Percentiles rank a stretch among this genome's conserved stretches.
Evolutionary conservation across 2,329 filamentous ascomycete genomes (phyloP).

Genomic region (Ophiostoma ulmi): DNA sequence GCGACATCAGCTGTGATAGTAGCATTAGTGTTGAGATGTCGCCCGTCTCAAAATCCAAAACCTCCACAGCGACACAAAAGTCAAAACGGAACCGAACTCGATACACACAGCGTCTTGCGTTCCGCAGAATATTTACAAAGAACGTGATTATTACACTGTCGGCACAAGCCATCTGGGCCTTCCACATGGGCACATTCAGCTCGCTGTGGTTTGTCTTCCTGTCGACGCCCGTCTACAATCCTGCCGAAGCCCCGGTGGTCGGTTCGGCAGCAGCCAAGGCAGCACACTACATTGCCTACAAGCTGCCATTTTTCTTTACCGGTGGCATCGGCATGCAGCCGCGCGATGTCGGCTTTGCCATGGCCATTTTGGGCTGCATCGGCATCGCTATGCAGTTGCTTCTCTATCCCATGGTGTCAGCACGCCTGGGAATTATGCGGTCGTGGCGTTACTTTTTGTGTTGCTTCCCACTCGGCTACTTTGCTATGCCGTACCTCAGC

Average conservation of each 20-base stretch:
- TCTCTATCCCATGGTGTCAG: slow-evolving; percentile 64
- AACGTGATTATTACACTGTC: slow-evolving; percentile 53
- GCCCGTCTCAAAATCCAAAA: neutral
- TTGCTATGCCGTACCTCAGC: slow-evolving; percentile 64
- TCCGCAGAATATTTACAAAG: slow-evolving; percentile 51
- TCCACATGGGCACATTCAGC: slow-evolving; percentile 72
- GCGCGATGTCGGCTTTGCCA: slow-evolving; percentile 67
- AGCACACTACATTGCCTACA: slow-evolving; percentile 32
- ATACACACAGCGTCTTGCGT: slow-evolving; percentile 47
- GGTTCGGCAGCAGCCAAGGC: slow-evolving; percentile 18
- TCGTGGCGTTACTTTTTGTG: slow-evolving; percentile 65
- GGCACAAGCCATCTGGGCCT: slow-evolving; percentile 63
- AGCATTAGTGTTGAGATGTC: neutral
- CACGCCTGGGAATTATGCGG: slow-evolving; percentile 60
- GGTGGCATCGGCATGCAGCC: slow-evolving; percentile 72
- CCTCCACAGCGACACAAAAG: neutral
- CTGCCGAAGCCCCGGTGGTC: slow-evolving; percentile 32
- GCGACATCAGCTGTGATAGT: slow-evolving; percentile 13
- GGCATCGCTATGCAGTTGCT: slow-evolving; percentile 70
- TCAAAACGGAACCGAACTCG: slow-evolving; percentile 28
- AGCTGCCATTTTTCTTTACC: slow-evolving; percentile 58
- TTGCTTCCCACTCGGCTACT: slow-evolving; percentile 66
- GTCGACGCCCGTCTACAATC: slow-evolving; percentile 60
- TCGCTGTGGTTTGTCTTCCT: slow-evolving; percentile 72
- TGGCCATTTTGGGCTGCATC: slow-evolving; percentile 68